Percentiles rank a stretch among this genome's conserved stretches.
Evolutionary conservation across 768 basidiomycete species (phyloP).

Genomic region (Mycena polygramma): DNA sequence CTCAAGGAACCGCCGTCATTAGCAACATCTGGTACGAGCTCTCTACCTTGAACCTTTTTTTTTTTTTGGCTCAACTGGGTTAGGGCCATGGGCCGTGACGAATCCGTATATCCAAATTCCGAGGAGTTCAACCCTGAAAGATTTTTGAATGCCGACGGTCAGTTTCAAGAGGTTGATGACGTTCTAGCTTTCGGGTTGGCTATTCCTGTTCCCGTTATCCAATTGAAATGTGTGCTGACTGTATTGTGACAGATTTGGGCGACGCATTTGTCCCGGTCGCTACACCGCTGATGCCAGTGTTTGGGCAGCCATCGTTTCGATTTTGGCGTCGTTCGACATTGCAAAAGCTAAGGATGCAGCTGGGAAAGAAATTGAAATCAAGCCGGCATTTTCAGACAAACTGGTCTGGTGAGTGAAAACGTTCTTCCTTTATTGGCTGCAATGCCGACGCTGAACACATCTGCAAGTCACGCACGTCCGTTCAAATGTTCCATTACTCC

Average conservation of each 20-base stretch:
- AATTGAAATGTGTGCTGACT: too few species aligned
- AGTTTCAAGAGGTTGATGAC: background rate
- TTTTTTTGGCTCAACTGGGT: background rate
- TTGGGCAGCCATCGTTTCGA: conserved; percentile 5
- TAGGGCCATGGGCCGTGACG: conserved; percentile 22
- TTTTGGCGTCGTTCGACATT: conserved; percentile 1
- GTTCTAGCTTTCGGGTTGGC: background rate
- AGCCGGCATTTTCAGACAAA: background rate
- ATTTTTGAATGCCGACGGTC: conserved; percentile 11
- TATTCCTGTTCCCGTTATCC: background rate
- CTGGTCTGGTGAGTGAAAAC: background rate
- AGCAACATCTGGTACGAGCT: too few species aligned
- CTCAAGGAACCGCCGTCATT: conserved; percentile 7
- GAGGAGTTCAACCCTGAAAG: conserved; percentile 13
- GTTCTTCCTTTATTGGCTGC: too few species aligned
- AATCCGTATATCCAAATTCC: conserved; percentile 8
- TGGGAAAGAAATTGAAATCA: conserved; percentile 59
- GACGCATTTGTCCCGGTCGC: background rate
- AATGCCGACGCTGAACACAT: too few species aligned
- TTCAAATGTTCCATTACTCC: conserved; percentile 11
- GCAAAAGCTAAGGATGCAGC: conserved; percentile 52
- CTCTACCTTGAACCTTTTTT: too few species aligned
- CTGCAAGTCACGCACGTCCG: too few species aligned
- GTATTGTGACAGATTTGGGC: background rate
- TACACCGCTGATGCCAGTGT: background rate